Evolutionary conservation across 2,329 filamentous ascomycete species (phyloP), one percentile per base, ranked within the genome.

Genomic region (Fusarium duplospermum): DNA sequence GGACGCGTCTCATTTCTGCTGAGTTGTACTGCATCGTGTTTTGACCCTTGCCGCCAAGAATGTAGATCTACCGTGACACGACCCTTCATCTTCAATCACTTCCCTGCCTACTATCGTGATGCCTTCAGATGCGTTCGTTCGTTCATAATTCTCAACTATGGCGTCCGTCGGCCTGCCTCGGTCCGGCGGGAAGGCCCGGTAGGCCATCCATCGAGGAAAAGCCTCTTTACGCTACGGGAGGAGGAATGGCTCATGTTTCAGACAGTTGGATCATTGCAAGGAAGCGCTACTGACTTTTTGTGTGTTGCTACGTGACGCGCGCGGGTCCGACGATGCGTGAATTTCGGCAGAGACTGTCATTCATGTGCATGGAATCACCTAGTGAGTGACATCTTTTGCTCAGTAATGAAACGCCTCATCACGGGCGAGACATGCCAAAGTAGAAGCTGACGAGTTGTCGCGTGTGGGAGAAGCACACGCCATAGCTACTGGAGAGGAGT

Each of bases 101-200:
- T 50, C 24, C 14, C n/a, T n/a, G n/a, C n/a, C 29, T 29, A 29
- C 3, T 24, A 45, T 54, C 27, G 50, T 16, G 27, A 54, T 54
- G 11, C 50, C 31, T 57, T 16, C 52, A 56, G 4, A 7, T n/a
- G n/a, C n/a, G n/a, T n/a, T n/a, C n/a, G n/a, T n/a, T n/a, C 11
- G 20, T 35, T 33, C 13, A 56, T 8, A 20, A 5, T 35, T 35
- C 20, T 38, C 10, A 16, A 57, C 33, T 27, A 22, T 35, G 31
- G 62, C 62, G 36, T 33, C 54, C 6, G 38, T 20, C 40, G 45
- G 64, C 45, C 45, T 62, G 45, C 58, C 64, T 62, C 64, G 64
- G 58, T 56, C 67, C 56, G 58, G 66, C 67, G 70, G 70, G 54
- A 73, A 71, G 67, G 57, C 36, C 71, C 70, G 66, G 67, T 45